Evolutionary conservation across 1,284 basidiomycete species (phyloP), one percentile per base, ranked within the genome.

Genomic region (Rhodotorula glutinis): DNA sequence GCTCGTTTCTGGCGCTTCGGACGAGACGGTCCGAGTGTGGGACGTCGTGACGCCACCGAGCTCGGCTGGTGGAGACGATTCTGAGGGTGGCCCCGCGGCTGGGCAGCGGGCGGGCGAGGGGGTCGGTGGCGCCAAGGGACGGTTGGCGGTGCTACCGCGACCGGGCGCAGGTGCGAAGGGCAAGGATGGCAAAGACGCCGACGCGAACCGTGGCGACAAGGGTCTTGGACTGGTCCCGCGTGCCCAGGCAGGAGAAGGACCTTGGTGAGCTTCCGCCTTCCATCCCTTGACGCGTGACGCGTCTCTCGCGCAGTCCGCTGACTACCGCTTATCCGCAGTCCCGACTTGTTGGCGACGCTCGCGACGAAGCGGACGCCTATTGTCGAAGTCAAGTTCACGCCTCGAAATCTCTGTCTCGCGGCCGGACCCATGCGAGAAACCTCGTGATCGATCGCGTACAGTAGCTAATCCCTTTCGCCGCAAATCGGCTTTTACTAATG

Each of bases 1-100:
- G 65, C 85, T 99, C 40, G 89, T 97, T 3, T 92, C 90, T 63
- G 92, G 92, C 8, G 85, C 88, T 38, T 87, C 91, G 29, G 96
- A 99, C 78, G 92, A 91, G 84, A 96, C 92, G 1, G 93, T 98
- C 17, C 84, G 92, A 30, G 93, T 92, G 69, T 99, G 96, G 96
- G 96, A 99, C 78, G 89, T 97, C 38, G 90, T 91, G 77, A 81
- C 85, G 77, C 82, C 27, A 19, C 66, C 76, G 1, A 63, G 65
- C 16, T 66, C 67, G 25, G 27, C 75, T 38, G 38, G 56, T 38
- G 41, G 62, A 60, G 17, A 71, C 57, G 44, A 56, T 62, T 14
- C 57, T 49, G 46, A 63, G 53, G 23, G 68, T 3, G 66, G 41
- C 38, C 8, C 11, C 7, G 33, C 33, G 62, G 58, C 57, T 27